Evolutionary conservation across 2,329 filamentous ascomycete species (phyloP).

Genomic region (Ophiostoma sp.): DNA sequence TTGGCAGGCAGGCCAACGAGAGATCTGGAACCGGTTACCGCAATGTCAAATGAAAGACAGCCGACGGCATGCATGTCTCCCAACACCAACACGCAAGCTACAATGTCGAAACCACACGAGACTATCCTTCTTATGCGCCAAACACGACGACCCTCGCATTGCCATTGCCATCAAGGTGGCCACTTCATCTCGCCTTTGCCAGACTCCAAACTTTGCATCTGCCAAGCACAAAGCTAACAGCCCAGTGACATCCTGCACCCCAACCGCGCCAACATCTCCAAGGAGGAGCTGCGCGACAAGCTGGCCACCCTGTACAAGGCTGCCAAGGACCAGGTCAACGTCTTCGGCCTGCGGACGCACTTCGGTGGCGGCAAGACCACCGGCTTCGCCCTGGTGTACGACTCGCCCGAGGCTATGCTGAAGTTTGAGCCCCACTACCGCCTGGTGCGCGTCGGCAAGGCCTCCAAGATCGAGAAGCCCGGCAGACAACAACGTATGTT

Average conservation of each 20-base stretch:
- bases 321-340: slow-evolving; percentile 92
- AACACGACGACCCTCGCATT: too few species aligned
- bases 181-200: neutral
- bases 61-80: too few species aligned
- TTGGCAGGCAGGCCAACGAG: too few species aligned
- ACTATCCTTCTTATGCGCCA: too few species aligned
- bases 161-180: too few species aligned
- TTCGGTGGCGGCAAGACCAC: slow-evolving; percentile 99
- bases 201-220: neutral
- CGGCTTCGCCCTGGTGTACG: slow-evolving; percentile 97
- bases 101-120: too few species aligned
- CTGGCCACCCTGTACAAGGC: slow-evolving; percentile 96
- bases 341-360: slow-evolving; percentile 97
- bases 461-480: slow-evolving; percentile 92
- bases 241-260: slow-evolving; percentile 98
- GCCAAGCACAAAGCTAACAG: slow-evolving; percentile 12
- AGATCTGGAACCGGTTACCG: too few species aligned
- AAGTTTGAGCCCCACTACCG: slow-evolving; percentile 99
- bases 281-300: slow-evolving; percentile 96
- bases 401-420: slow-evolving; percentile 97
- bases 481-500: slow-evolving; percentile 98
- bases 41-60: too few species aligned
- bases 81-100: too few species aligned
- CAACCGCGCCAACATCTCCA: slow-evolving; percentile 96
- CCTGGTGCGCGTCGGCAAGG: slow-evolving; percentile 86